phyloP scores from a whole-genome alignment of 139 green algal species.

The Parachlorella kessleri region DNA sequence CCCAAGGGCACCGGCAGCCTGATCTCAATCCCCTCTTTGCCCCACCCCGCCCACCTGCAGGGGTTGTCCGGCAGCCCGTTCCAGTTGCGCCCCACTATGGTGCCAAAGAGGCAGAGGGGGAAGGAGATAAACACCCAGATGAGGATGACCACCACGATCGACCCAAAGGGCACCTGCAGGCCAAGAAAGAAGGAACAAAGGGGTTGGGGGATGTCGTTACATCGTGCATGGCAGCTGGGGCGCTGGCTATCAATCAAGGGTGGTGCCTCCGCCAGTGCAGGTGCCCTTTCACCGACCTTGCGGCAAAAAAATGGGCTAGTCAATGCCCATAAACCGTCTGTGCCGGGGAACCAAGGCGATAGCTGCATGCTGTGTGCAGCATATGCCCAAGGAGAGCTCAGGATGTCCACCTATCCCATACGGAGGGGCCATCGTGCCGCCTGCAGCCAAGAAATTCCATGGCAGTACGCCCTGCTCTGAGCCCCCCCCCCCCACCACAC shows the following conservation, averaged over 20 bases:
- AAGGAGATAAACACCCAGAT: conserved; percentile 96
- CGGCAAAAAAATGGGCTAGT: too few relatives aligned
- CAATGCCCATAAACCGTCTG: too few relatives aligned
- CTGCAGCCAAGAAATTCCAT: background rate
- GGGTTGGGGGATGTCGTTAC: conserved; percentile 67
- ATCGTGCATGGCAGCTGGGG: too few relatives aligned
- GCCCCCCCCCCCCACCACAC: too few relatives aligned
- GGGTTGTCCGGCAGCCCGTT: conserved; percentile 69
- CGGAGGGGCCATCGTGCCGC: background rate
- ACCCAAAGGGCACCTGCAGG: conserved; percentile 80
- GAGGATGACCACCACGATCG: conserved; percentile 88
- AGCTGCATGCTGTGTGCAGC: too few relatives aligned
- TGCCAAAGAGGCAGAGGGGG: conserved; percentile 91
- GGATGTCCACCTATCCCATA: background rate
- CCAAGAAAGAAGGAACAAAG: conserved; percentile 7
- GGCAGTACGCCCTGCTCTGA: too few relatives aligned
- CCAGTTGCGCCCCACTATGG: conserved; percentile 65
- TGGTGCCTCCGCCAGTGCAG: too few relatives aligned
- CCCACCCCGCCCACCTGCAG: conserved; percentile 32
- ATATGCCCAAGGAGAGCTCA: background rate
- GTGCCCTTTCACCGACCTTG: too few relatives aligned
- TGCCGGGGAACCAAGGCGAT: too few relatives aligned
- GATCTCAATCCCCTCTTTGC: background rate
- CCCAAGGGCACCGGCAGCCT: too few relatives aligned
- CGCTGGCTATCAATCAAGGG: too few relatives aligned